A percentile compares a stretch with the other conserved stretches of the same genome.
Evolutionary conservation across 164 flowering plant genomes (phyloP).

Genomic region (Vitis riparia): DNA sequence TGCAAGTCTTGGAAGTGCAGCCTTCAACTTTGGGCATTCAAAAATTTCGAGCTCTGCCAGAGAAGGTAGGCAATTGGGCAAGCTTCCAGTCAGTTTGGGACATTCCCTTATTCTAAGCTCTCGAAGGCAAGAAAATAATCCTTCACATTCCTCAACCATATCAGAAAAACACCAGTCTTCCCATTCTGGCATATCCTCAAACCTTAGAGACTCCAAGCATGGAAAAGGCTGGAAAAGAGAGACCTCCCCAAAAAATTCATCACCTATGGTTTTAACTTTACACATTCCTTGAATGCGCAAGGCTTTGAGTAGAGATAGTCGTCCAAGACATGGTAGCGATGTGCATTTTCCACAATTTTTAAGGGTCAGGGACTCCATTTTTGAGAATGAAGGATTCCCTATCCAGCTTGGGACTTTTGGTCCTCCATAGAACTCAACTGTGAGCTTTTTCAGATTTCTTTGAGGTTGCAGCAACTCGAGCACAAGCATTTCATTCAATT

Average conservation of each 20-base stretch:
- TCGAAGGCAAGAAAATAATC: not conserved
- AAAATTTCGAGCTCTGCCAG: not conserved
- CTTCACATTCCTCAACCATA: not conserved
- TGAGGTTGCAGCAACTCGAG: conserved; percentile 12
- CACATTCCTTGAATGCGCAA: not conserved
- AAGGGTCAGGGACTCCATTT: not conserved
- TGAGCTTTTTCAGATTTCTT: conserved; percentile 5
- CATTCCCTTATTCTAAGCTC: not conserved
- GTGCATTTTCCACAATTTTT: not conserved
- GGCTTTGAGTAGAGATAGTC: conserved; percentile 1
- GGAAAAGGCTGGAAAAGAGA: not conserved
- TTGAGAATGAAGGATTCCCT: not conserved
- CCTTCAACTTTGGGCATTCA: too few relatives aligned
- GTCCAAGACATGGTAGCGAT: not conserved
- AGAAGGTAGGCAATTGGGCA: not conserved
- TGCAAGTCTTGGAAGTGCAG: too few relatives aligned
- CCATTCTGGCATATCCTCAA: not conserved
- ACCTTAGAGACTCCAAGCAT: not conserved
- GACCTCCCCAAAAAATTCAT: conserved; percentile 4
- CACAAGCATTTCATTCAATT: not conserved
- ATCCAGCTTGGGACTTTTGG: conserved; percentile 9
- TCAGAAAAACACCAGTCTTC: not conserved
- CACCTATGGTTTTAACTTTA: too few relatives aligned
- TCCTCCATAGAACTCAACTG: conserved; percentile 1
- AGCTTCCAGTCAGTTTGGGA: not conserved